Conservation (phyloP, 306 rosid species). For the Parietaria judaica region DNA sequence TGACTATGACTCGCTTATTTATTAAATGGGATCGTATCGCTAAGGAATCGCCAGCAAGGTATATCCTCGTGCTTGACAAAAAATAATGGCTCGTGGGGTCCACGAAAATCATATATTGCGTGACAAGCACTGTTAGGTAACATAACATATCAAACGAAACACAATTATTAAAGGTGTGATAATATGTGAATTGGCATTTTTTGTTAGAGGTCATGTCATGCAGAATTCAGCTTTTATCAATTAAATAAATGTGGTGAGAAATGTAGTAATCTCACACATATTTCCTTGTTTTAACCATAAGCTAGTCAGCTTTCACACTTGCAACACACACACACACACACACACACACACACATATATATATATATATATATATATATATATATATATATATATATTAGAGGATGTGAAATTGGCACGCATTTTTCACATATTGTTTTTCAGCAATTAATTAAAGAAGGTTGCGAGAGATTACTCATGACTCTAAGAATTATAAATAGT, state of each 20-base stretch:
- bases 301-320: not conserved
- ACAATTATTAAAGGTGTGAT: slow-evolving; percentile 33
- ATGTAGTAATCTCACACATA: not conserved
- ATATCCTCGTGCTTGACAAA: not conserved
- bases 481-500: no score
- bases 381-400: no score
- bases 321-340: no score
- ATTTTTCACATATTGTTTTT: no score
- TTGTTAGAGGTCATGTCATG: not conserved
- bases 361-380: no score
- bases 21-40: not conserved
- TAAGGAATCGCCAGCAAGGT: slow-evolving; percentile 20
- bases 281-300: not conserved
- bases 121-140: slow-evolving; percentile 26
- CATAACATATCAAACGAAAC: slow-evolving; percentile 10
- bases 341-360: no score
- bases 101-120: slow-evolving; percentile 23
- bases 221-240: not conserved
- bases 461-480: no score
- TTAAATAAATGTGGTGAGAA: not conserved
- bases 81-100: slow-evolving; percentile 26
- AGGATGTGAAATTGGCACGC: no score
- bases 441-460: no score
- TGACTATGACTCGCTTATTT: slow-evolving; percentile 18
- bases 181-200: slow-evolving; percentile 11